These are phyloP conservation scores for Fraxinus floribunda DNA, from an alignment of 305 asterid genomes.

Conservation along the genomic window DNA sequence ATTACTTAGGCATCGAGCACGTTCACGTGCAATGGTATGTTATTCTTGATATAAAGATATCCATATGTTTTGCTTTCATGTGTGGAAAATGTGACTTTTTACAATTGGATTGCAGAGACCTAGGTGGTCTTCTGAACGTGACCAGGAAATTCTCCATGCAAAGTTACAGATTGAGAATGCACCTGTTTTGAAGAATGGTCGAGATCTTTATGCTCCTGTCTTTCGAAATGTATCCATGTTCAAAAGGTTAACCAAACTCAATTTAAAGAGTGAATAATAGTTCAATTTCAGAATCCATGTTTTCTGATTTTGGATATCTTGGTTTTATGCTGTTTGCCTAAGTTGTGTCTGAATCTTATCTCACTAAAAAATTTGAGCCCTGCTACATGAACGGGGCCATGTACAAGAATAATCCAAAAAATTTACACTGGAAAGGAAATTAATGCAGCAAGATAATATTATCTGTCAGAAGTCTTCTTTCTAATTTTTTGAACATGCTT, in stretches of 20 bases:
- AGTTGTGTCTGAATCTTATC: neutral
- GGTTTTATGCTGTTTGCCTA: neutral
- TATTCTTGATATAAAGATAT: conserved; percentile 1
- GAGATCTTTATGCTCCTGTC: conserved; percentile 65
- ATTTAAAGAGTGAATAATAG: conserved; percentile 5
- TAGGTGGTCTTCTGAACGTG: conserved; percentile 81
- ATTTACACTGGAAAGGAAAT: neutral
- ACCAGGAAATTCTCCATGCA: conserved; percentile 63
- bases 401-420: too few species aligned
- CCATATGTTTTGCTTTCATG: conserved; percentile 11
- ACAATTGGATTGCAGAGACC: conserved; percentile 59
- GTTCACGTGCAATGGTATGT: conserved; percentile 86
- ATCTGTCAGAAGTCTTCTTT: neutral
- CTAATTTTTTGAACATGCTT: neutral
- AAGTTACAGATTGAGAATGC: conserved; percentile 63
- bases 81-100: conserved; percentile 3
- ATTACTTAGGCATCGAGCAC: conserved; percentile 64
- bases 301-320: neutral
- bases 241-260: conserved; percentile 56
- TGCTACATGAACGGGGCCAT: too few species aligned
- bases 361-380: neutral
- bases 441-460: neutral
- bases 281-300: neutral
- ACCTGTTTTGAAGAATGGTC: conserved; percentile 49
- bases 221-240: conserved; percentile 75